These are phyloP conservation scores for Penicillium alfredii DNA, from an alignment of 495 filamentous ascomycete species.

Conservation along the genomic window DNA sequence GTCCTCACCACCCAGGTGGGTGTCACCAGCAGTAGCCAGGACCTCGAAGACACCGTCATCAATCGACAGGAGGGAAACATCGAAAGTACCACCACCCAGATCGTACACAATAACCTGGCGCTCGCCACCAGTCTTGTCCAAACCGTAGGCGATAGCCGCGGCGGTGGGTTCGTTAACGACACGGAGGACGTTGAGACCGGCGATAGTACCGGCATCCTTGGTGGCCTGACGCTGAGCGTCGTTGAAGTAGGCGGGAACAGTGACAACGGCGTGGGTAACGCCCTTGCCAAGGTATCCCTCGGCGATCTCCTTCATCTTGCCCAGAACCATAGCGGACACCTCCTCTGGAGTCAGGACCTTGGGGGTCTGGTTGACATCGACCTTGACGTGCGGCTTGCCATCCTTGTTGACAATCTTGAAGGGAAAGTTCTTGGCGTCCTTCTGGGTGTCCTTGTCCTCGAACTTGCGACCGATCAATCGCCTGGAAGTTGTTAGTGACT, in stretches of 20 bases:
- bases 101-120: slow-evolving; percentile 95
- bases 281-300: slow-evolving; percentile 91
- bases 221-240: slow-evolving; percentile 97
- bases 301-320: slow-evolving; percentile 97
- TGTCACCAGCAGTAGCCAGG: slow-evolving; percentile 96
- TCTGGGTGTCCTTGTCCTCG: slow-evolving; percentile 77
- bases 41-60: slow-evolving; percentile 98
- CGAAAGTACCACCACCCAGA: slow-evolving; percentile 99
- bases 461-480: slow-evolving; percentile 89
- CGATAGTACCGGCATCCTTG: slow-evolving; percentile 93
- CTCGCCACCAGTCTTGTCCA: slow-evolving; percentile 81
- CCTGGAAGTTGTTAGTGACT: slow-evolving; percentile 41
- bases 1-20: slow-evolving; percentile 98
- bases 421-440: slow-evolving; percentile 84
- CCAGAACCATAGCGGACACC: slow-evolving; percentile 79
- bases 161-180: slow-evolving; percentile 95
- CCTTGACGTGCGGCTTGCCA: slow-evolving; percentile 74
- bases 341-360: slow-evolving; percentile 84
- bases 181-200: slow-evolving; percentile 93
- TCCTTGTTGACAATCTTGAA: slow-evolving; percentile 79
- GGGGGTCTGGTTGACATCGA: slow-evolving; percentile 65
- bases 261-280: slow-evolving; percentile 95
- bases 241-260: slow-evolving; percentile 98
- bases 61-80: slow-evolving; percentile 97
- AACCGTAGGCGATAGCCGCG: slow-evolving; percentile 80